These are phyloP conservation scores for Pythium grandisporangium DNA, from an alignment of 352 stramenopile genomes.

Conservation along the genomic window DNA sequence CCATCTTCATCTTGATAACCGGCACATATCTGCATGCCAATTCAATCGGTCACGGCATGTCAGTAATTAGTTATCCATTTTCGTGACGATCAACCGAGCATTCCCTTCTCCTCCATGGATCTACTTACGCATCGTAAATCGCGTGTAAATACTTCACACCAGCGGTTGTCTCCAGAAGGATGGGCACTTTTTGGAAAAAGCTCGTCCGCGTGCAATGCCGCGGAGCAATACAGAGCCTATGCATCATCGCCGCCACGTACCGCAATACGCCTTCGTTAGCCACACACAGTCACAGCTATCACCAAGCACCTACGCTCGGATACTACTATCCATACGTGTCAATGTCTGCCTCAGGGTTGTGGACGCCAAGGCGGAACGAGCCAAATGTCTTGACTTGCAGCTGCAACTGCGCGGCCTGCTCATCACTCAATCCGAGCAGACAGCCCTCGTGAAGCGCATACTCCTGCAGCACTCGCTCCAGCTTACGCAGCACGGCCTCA, in stretches of 20 bases:
- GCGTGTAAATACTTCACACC: constrained; percentile 69
- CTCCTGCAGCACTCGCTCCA: constrained; percentile 60
- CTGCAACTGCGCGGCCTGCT: constrained; percentile 20
- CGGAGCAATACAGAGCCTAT: constrained; percentile 75
- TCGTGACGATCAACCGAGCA: background rate
- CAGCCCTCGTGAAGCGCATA: constrained; percentile 67
- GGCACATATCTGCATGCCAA: constrained; percentile 60
- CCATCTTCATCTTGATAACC: constrained; percentile 92
- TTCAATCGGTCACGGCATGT: background rate
- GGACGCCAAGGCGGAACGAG: constrained; percentile 82
- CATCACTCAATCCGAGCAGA: constrained; percentile 30
- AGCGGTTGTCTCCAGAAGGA: constrained; percentile 59
- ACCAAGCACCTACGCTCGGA: no score
- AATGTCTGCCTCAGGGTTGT: constrained; percentile 81
- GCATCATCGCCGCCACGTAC: no score
- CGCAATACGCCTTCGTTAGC: no score
- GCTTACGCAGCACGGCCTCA: constrained; percentile 50
- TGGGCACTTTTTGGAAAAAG: constrained; percentile 85
- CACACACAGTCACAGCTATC: no score
- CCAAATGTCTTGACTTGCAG: constrained; percentile 88
- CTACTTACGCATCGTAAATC: constrained; percentile 85
- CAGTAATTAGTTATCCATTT: background rate
- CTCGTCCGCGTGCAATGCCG: constrained; percentile 67
- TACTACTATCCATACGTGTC: constrained; percentile 44
- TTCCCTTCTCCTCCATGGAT: no score